Conservation (phyloP, 208 protist genomes). For the Endotrypanum monterogeii region DNA sequence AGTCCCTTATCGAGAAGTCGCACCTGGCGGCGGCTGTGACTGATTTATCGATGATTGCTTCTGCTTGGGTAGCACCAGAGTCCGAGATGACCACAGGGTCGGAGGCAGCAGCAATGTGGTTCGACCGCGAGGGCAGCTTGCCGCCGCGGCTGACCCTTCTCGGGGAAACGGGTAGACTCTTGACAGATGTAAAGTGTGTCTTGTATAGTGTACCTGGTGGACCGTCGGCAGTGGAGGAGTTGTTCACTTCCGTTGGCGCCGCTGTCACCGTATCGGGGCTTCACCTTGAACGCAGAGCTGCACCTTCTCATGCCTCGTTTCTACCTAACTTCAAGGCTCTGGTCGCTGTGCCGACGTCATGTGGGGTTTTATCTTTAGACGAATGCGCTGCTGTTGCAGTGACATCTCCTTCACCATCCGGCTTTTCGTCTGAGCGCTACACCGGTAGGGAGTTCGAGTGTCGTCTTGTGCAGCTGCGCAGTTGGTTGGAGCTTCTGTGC, state of each 20-base stretch:
- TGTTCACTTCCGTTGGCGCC: neutral
- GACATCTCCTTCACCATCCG: neutral
- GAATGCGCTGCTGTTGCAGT: neutral
- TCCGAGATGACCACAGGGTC: neutral
- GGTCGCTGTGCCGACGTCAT: neutral
- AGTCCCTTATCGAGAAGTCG: neutral
- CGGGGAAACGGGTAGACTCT: neutral
- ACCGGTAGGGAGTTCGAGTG: neutral
- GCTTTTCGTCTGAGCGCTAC: neutral
- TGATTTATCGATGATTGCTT: neutral
- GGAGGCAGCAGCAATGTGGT: neutral
- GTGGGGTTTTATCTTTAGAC: neutral
- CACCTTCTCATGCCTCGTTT: neutral
- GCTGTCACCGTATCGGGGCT: conserved; percentile 3
- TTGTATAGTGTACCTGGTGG: neutral
- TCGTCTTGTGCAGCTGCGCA: conserved; percentile 5
- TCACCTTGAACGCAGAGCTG: neutral
- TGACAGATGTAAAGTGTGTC: neutral
- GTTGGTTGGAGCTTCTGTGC: conserved; percentile 20
- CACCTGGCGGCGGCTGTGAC: neutral
- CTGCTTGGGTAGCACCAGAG: neutral
- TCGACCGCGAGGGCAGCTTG: neutral
- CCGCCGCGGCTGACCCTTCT: neutral
- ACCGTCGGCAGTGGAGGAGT: neutral
- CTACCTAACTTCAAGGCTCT: neutral